Conservation (phyloP, 352 stramenopile genomes). For the Phytophthora sansomeana region DNA sequence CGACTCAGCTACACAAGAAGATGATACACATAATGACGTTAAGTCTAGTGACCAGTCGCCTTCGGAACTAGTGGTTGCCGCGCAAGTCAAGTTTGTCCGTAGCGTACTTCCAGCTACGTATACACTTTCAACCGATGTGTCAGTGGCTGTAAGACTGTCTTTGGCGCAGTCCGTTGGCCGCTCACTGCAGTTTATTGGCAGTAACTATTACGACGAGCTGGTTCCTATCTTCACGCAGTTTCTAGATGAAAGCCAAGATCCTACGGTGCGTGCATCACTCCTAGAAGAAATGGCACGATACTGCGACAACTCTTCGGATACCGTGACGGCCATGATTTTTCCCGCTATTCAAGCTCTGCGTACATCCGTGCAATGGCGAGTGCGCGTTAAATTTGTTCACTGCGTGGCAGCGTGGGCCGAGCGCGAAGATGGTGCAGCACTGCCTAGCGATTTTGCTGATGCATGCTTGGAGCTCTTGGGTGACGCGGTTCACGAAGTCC, state of each 20-base stretch:
- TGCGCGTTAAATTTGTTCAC: conserved; percentile 88
- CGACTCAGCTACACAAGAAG: conserved; percentile 15
- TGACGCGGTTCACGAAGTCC: conserved; percentile 81
- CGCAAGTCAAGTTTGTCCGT: conserved; percentile 82
- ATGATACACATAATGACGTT: not conserved
- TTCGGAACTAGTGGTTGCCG: conserved; percentile 56
- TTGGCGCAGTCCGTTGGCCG: conserved; percentile 82
- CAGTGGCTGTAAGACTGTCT: conserved; percentile 75
- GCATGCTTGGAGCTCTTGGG: conserved; percentile 71
- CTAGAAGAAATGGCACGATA: conserved; percentile 86
- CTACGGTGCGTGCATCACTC: conserved; percentile 77
- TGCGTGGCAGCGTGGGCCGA: conserved; percentile 85
- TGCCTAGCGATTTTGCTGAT: conserved; percentile 77
- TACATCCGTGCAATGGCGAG: conserved; percentile 80
- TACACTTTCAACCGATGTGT: conserved; percentile 77
- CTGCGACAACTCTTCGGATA: conserved; percentile 72
- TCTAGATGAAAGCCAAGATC: conserved; percentile 83
- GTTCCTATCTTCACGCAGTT: conserved; percentile 87
- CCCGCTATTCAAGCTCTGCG: conserved; percentile 71
- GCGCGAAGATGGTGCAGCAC: conserved; percentile 58
- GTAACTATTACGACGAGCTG: conserved; percentile 80
- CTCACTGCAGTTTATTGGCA: conserved; percentile 71
- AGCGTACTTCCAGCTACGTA: conserved; percentile 85
- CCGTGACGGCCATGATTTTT: conserved; percentile 74
- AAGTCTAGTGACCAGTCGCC: conserved; percentile 8